Base-by-base conservation (phyloP, 1,284 basidiomycete species). In the Stereum hirsutum region DNA sequence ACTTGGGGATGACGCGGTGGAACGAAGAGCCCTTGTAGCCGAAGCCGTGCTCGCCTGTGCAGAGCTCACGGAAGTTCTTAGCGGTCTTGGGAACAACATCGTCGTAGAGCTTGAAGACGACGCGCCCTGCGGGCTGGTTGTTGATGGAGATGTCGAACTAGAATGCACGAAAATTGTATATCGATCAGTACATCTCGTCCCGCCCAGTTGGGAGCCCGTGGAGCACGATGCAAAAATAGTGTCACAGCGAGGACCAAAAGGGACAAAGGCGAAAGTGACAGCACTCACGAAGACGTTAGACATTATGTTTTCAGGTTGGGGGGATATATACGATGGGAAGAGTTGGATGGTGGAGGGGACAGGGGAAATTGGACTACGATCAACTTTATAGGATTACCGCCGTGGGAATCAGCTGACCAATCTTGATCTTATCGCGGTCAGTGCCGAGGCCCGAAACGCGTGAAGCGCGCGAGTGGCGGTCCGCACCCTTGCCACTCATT, bases 51-150 rank as follows among this genome's bases (percentile, higher is more conserved):
- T 84, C 65, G 19, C 88, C 86, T 0, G 88, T 88, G 51, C 85
- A 87, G 20, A 97, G 79, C 56, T 92, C 87, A 44, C 93, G 83
- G 69, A 97, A 98, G 70, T 99, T 97, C 46, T 68, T 74, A 0
- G 87, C 70, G 0, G 93, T 96, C 56, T 66, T 73, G 15, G 83
- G 84, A n/a, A 81, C 78, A 31, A 69, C 64, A 0, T 72, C 58
- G 64, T 88, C 84, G 57, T 75, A 96, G 25, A 98, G 77, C 62
- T 81, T 82, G 70, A 96, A 91, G 47, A 82, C 74, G 61, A 96
- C 83, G 43, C 85, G 75, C 1, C 89, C 90, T 1, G 70, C 60
- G 0, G 68, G 54, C 12, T 62, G 37, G 43, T 62, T 67, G 54
- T 69, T 70, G 58, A 93, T 82, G 17, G 68, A 55, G 59, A 96